Percentiles rank a stretch among this genome's conserved stretches.
Conservation (phyloP, 495 filamentous ascomycete species). For the Aspergillus coremiiformis region DNA sequence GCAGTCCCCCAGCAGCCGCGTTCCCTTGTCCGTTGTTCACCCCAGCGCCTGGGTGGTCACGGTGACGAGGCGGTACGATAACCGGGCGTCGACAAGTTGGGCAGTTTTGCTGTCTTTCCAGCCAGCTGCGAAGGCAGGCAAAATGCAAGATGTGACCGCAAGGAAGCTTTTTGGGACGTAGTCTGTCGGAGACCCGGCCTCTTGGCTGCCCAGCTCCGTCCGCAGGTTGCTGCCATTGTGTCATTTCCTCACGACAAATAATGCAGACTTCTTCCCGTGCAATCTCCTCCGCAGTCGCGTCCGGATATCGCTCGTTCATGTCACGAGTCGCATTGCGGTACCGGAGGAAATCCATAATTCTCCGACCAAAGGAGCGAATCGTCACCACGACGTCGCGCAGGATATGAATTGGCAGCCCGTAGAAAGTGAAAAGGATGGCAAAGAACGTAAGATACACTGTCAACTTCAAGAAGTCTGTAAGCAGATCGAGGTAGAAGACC, state of each 20-base stretch:
- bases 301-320: conserved; percentile 87
- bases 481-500: conserved; percentile 81
- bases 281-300: conserved; percentile 84
- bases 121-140: conserved; percentile 88
- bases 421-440: conserved; percentile 83
- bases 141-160: conserved; percentile 96
- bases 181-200: conserved; percentile 61
- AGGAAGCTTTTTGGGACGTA: conserved; percentile 87
- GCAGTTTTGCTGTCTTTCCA: conserved; percentile 97
- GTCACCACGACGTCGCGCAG: conserved; percentile 93
- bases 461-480: conserved; percentile 87
- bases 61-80: conserved; percentile 24
- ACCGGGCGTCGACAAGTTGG: conserved; percentile 89
- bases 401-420: conserved; percentile 92
- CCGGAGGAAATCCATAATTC: conserved; percentile 76
- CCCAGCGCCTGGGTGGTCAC: conserved; percentile 19
- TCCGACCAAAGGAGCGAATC: conserved; percentile 78
- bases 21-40: conserved; percentile 24
- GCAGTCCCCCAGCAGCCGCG: conserved; percentile 21
- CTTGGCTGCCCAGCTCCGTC: conserved; percentile 26
- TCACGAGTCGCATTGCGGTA: conserved; percentile 84
- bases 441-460: conserved; percentile 87
- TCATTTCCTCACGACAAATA: conserved; percentile 96
- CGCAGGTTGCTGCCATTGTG: conserved; percentile 48
- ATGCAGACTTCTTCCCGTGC: conserved; percentile 86